Base-by-base conservation (phyloP, 1,284 basidiomycete species). In the Sphaerobolus stellatus region DNA sequence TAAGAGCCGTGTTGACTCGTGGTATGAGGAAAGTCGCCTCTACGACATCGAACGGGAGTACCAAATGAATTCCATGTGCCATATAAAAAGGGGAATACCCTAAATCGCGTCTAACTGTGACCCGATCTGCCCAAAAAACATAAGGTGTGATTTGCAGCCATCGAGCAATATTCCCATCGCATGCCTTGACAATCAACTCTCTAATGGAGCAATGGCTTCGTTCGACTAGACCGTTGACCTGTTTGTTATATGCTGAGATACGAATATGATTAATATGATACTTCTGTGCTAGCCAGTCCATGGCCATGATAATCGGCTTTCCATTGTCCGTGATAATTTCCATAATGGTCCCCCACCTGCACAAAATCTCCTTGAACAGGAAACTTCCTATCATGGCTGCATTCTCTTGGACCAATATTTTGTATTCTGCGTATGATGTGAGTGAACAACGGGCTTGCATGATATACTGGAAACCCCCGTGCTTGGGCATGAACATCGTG, bases 211-310 rank as follows among this genome's bases (percentile, higher is more conserved):
- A 71, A 49, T 79, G 75, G 4, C 61, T 53, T 0, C 65, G 51
- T 54, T 79, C 74, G 0, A 75, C 65, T 0, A 71, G 52, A 0
- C 76, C 69, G 47, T 78, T 78, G 0, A 69, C 71, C 2, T 63
- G 64, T 0, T 72, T 78, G 52, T 80, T 80, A 54, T 80, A 80
- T 0, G 64, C 66, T 0, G 71, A 75, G 8, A 80, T 77, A 5
- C 36, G 3, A 7, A 38, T 38, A 7, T 38, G 36, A 7, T 38
- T 16, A 4, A 38, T 38, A 3, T 0, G 43, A 48, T 76, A 79
- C 1, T 63, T 56, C 5, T 67, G 52, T 0, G 57, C 56, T 0
- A 79, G 63, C 13, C 64, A 54, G 0, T 64, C 60, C 1, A 71
- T 25, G 0, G 74, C 77, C 14, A 60, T 62, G 0, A 75, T 43